Base-by-base conservation (phyloP, 2,329 filamentous ascomycete genomes). In the Monilinia laxa region DNA sequence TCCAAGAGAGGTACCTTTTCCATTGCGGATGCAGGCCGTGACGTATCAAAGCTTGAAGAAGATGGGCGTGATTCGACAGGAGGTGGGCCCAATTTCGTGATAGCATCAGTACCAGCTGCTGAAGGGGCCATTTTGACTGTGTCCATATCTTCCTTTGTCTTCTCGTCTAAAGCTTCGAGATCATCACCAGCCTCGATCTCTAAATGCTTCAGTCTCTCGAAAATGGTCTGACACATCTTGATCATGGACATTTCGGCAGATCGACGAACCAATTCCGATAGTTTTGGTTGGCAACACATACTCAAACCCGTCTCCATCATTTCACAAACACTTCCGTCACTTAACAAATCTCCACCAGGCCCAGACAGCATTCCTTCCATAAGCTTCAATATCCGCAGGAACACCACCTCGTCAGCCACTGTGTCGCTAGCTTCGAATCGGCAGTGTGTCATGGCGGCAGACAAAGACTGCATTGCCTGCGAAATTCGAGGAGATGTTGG, bases 281-380 rank as follows among this genome's bases (percentile, higher is more conserved):
- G 88, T 65, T 94, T 87, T 65, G 91, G 87, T 75, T 98, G 93
- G 70, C 94, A 99, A 81, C 95, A 99, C 82, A 99, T 98, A 75
- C 93, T 97, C 71, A 99, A 80, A 1, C 94, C 95, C 1, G 93
- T 94, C 77, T 97, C 95, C 94, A 99, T 98, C 93, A 99, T 98
- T 77, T 97, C 93, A 77, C 96, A 99, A 14, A 99, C 93, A 76
- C 94, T 98, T 80, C 98, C 94, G 74, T 99, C 95, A 67, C 94
- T 96, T n/a, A 99, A 82, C 14, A 98, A 87, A 71, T 96, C 90
- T 49, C 95, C 95, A 40, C 94, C 93, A 0, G 93, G 92, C 0
- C 95, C 92, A 20, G 93, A 96, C 74, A 99, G 89, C 90, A 99
- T 97, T 75, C 93, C 91, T 79, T 99, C 95, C 95, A 99, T 99